These are phyloP conservation scores for Penicillium psychrosexuale DNA, from an alignment of 2,329 filamentous ascomycete genomes.

Conservation along the genomic window DNA sequence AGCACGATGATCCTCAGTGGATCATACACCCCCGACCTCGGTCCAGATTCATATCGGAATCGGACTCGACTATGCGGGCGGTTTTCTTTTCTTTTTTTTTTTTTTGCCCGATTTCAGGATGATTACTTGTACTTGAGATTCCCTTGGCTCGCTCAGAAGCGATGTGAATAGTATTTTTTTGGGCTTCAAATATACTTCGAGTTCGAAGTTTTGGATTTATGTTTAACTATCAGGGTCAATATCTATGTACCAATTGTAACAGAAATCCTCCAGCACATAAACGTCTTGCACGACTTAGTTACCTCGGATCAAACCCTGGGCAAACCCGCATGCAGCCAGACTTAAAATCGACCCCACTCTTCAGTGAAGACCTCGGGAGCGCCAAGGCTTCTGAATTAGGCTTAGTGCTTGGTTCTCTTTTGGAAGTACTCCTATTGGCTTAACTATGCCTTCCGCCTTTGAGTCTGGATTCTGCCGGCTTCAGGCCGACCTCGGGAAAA, in stretches of 20 bases:
- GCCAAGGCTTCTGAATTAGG: no score
- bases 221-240: neutral
- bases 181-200: neutral
- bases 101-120: conserved; percentile 6
- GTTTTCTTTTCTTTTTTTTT: neutral
- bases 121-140: conserved; percentile 24
- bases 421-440: no score
- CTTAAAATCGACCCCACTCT: no score
- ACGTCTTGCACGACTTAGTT: neutral
- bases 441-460: no score
- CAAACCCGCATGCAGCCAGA: neutral
- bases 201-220: neutral
- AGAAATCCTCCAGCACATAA: neutral
- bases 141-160: conserved; percentile 19
- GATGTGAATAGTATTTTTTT: conserved; percentile 20
- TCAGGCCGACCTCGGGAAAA: no score
- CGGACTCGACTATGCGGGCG: neutral
- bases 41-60: neutral
- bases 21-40: neutral
- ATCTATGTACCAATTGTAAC: neutral
- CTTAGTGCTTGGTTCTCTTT: no score
- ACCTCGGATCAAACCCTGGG: neutral
- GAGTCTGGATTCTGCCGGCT: no score
- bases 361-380: no score
- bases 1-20: neutral